Percentiles rank a stretch among this genome's conserved stretches.
Evolutionary conservation across 176 grass and related monocot genomes (phyloP).

Genomic region (Musa troglodytarum): DNA sequence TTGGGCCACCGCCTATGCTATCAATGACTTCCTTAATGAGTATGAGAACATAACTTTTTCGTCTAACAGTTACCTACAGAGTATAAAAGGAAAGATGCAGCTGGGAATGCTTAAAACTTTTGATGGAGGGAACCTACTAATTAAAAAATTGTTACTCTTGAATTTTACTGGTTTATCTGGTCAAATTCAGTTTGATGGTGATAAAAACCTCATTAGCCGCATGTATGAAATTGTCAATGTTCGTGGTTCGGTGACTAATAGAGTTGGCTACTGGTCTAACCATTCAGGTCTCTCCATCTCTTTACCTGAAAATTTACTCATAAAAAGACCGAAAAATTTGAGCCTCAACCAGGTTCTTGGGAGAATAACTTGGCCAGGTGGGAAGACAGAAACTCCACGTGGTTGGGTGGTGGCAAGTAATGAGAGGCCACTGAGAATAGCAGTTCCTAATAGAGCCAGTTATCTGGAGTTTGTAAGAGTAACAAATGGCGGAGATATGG

Average conservation of each 20-base stretch:
- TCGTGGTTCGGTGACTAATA: background rate
- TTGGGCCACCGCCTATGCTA: slow-evolving; percentile 17
- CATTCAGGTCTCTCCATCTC: slow-evolving; percentile 20
- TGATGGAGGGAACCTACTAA: slow-evolving; percentile 17
- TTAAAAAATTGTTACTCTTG: slow-evolving; percentile 5
- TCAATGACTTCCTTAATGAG: slow-evolving; percentile 20
- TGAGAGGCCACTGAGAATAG: slow-evolving; percentile 22
- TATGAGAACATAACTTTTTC: slow-evolving; percentile 23
- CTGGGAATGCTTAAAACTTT: slow-evolving; percentile 17
- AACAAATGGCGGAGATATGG: background rate
- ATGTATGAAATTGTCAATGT: slow-evolving; percentile 24
- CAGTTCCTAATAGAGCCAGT: slow-evolving; percentile 20
- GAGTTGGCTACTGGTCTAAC: slow-evolving; percentile 22
- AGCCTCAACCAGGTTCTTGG: background rate
- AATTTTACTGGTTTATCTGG: slow-evolving; percentile 26
- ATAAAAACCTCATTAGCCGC: slow-evolving; percentile 3
- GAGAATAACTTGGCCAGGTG: slow-evolving; percentile 19
- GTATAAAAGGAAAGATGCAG: slow-evolving; percentile 14
- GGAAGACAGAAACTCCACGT: slow-evolving; percentile 19
- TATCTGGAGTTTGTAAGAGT: slow-evolving; percentile 22
- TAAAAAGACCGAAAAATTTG: background rate
- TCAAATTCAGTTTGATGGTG: slow-evolving; percentile 13
- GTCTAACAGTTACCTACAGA: slow-evolving; percentile 9
- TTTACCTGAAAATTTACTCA: background rate
- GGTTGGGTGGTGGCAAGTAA: slow-evolving; percentile 21